phyloP scores from a whole-genome alignment of 345 rosid genomes.

The Eucalyptus microcorys region DNA sequence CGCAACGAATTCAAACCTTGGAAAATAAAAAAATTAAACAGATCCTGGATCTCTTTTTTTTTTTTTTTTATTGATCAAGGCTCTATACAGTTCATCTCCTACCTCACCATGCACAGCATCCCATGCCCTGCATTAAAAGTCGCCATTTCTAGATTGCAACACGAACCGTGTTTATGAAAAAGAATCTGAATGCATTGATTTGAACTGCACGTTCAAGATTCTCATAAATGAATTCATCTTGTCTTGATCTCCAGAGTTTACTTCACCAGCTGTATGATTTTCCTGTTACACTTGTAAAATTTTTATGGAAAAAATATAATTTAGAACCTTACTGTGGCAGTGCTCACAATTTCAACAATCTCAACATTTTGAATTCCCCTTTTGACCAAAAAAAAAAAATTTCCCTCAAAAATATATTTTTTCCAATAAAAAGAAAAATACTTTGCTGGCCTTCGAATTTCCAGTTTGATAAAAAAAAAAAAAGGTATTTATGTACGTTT shows the following conservation, averaged over 20 bases:
- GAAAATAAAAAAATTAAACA: not conserved
- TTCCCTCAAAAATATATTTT: not conserved
- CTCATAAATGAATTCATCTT: not conserved
- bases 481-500: not conserved
- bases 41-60: not conserved
- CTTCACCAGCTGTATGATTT: not conserved
- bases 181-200: not conserved
- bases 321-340: rapidly evolving
- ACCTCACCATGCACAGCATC: not conserved
- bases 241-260: not conserved
- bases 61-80: not conserved
- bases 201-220: not conserved
- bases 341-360: not conserved
- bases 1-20: not conserved
- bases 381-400: too few relatives aligned
- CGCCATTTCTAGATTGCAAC: not conserved
- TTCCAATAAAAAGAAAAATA: not conserved
- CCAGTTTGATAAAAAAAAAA: not conserved
- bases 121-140: not conserved
- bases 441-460: not conserved
- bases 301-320: not conserved
- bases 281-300: rapidly evolving
- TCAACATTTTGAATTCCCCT: not conserved
- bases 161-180: not conserved
- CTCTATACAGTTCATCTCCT: not conserved